Conservation (phyloP, 2,329 filamentous ascomycete genomes). For the Cladorrhinum sp. region DNA sequence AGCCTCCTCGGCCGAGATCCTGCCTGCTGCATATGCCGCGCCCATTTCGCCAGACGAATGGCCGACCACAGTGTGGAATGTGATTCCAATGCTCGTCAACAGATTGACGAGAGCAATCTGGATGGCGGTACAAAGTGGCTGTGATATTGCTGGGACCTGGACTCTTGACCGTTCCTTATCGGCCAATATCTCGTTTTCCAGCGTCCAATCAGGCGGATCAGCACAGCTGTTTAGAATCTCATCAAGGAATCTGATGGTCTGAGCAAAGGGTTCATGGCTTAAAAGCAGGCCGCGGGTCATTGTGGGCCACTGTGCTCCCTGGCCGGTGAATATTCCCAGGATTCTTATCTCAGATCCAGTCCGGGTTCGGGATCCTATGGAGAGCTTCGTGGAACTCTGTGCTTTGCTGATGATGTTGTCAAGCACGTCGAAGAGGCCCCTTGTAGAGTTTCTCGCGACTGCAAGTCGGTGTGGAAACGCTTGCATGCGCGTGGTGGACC, state of each 20-base stretch:
- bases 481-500: slow-evolving; percentile 33
- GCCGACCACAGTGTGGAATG: slow-evolving; percentile 35
- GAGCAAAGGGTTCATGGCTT: slow-evolving; percentile 32
- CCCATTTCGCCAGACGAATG: slow-evolving; percentile 45
- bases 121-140: slow-evolving; percentile 52
- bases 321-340: slow-evolving; percentile 41
- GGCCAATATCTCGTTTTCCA: slow-evolving; percentile 36
- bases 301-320: slow-evolving; percentile 43
- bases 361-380: slow-evolving; percentile 27
- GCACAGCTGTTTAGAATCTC: slow-evolving; percentile 26
- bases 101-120: slow-evolving; percentile 44
- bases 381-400: neutral
- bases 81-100: slow-evolving; percentile 28
- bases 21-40: slow-evolving; percentile 41
- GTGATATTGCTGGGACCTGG: slow-evolving; percentile 40
- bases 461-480: slow-evolving; percentile 33
- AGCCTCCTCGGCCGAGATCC: slow-evolving; percentile 35
- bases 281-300: slow-evolving; percentile 38
- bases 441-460: slow-evolving; percentile 27
- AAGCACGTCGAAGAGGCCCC: slow-evolving; percentile 28
- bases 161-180: slow-evolving; percentile 31
- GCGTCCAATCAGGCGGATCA: slow-evolving; percentile 31
- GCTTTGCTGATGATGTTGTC: slow-evolving; percentile 25
- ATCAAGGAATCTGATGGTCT: slow-evolving; percentile 36
- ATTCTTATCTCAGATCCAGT: slow-evolving; percentile 23